Base-by-base conservation (phyloP, 805 yeast genomes). In the Pichia sporocuriosa region DNA sequence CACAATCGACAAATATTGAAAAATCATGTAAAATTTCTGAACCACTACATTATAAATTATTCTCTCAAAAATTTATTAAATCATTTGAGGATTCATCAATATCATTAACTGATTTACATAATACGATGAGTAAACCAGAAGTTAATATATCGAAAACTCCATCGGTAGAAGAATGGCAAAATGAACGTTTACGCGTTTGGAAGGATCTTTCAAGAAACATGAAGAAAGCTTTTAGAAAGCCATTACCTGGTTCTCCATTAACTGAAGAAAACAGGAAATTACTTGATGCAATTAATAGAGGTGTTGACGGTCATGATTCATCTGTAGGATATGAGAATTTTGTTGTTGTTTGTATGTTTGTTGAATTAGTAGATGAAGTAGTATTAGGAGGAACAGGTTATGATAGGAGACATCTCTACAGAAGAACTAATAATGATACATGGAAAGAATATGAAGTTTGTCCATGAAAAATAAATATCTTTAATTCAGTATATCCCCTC, bases 381-480 rank as follows among this genome's bases (percentile, higher is more conserved):
- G 81, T 79, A 48, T 62, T 79, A 47, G 78, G 75, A 39, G 76
- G 75, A 47, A 54, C 56, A 12, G 59, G 56, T 10, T 68, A 67
- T 6, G 73, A 74, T 50, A 67, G 76, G 48, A 61, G 86, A 47
- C 69, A 65, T 43, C 53, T 77, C 21, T 77, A 72, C 52, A 73
- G 72, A 44, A 69, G 81, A 50, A 50, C 56, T 44, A 70, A 68
- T 35, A 60, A 66, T 37, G 83, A 77, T 45, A 75, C 75, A 49
- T 85, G 95, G 95, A 70, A 68, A 36, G 90, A 84, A 57, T 69
- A 67, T 40, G 90, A 84, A 53, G 83, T 85, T 4, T 84, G 94
- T 60, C 94, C 95, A 4, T 83, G 50, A 23, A 6, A 19, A 17
- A 13, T 11, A 26, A 26, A n/a, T n/a, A n/a, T n/a, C n/a, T 26